Base-by-base conservation (phyloP, 192 early-diverging fungal genomes). In the Geranomyces variabilis region DNA sequence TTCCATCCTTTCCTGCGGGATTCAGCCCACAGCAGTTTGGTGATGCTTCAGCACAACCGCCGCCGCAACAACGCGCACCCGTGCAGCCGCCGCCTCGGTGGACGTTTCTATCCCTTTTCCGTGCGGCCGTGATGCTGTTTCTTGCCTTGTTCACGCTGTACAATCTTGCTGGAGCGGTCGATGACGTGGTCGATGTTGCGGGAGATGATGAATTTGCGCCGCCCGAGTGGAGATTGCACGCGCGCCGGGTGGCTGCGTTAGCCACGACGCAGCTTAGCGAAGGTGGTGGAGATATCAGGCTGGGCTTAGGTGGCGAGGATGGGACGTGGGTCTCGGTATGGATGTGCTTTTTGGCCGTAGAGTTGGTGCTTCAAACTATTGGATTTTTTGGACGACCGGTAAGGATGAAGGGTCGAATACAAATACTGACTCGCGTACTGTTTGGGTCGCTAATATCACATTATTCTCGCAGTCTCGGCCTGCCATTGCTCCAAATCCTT, bases 131-230 rank as follows among this genome's bases (percentile, higher is more conserved):
- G 31, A 69, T 56, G 67, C 36, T 51, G 15, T 1, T 56, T 1
- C 66, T 68, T 68, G 66, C 66, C 9, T 29, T 68, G 46, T 68
- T 53, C 33, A 55, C 48, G 19, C 21, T 55, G 14, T 55, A 33
- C 7, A 29, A 21, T 15, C 26, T 68, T 15, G 46, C 36, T 14
- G 29, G 24, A 2, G 33, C 49, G 7, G 26, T n/a, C 49, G 51
- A 68, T 17, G 3, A 55, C 47, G 46, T 24, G 66, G 66, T 36
- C 22, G 66, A 68, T 68, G 21, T 36, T 1, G 66, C 17, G 21
- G 19, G 43, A 48, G 26, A 13, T 66, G 43, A 26, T 48, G 28
- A 19, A 48, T 14, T 24, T 19, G 66, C 22, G 21, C 22, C 36
- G 17, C 22, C 24, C 17, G 51, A 48, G 51, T 55, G 63, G 63